Evolutionary conservation across 2,329 filamentous ascomycete genomes (phyloP).

Genomic region (Colletotrichum sp.): DNA sequence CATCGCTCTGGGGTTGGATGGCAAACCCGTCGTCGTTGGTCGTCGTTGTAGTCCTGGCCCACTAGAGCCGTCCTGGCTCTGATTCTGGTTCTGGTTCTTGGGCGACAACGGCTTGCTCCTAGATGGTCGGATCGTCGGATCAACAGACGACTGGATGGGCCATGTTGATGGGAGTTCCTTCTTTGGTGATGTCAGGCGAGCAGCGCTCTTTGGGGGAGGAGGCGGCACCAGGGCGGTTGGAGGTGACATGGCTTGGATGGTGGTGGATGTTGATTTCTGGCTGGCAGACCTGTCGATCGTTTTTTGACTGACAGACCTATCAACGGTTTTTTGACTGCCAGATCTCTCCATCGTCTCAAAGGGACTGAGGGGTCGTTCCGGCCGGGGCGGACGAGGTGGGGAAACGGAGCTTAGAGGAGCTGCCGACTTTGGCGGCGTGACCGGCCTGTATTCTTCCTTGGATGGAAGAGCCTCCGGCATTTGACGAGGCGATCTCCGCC

Average conservation of each 20-base stretch:
- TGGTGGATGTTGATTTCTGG: neutral
- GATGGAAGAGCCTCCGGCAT: conserved; percentile 23
- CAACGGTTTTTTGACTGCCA: neutral
- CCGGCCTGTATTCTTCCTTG: neutral
- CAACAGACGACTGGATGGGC: conserved; percentile 35
- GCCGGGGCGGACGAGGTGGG: neutral
- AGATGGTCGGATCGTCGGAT: conserved; percentile 35
- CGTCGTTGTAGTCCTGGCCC: conserved; percentile 40
- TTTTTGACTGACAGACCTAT: neutral
- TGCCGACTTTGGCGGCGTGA: neutral
- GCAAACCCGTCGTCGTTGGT: conserved; percentile 49
- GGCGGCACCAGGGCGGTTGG: neutral
- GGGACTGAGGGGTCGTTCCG: conserved; percentile 1
- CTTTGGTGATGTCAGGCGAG: conserved; percentile 1
- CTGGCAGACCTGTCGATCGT: conserved; percentile 1
- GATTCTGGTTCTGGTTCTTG: conserved; percentile 24
- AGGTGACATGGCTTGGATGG: neutral
- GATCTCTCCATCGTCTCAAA: conserved; percentile 1
- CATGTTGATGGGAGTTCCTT: conserved; percentile 14
- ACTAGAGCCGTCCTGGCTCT: conserved; percentile 20
- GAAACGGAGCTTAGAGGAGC: neutral
- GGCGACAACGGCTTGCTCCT: conserved; percentile 31
- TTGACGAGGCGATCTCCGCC: conserved; percentile 56
- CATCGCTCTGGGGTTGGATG: conserved; percentile 50
- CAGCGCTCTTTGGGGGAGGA: conserved; percentile 6